phyloP scores from a whole-genome alignment of 148 eudicot species.

The Suaeda aralocaspica region DNA sequence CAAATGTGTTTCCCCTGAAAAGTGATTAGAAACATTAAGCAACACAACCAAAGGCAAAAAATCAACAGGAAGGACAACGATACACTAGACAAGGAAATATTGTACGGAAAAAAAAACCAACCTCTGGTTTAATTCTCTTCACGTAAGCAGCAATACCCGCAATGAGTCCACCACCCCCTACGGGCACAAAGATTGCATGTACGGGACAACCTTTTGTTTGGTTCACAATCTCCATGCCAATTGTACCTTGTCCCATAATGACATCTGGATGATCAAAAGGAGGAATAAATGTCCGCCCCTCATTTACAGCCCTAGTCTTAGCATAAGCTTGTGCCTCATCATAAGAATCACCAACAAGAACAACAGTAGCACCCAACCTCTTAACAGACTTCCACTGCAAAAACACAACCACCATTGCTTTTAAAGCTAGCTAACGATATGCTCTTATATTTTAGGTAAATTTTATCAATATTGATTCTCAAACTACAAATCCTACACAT shows the following conservation, averaged over 20 bases:
- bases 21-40: background rate
- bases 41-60: too few relatives aligned
- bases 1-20: too few relatives aligned
- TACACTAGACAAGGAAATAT: background rate
- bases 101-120: conserved; percentile 22
- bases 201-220: conserved; percentile 59
- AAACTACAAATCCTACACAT: too few relatives aligned
- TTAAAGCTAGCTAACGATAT: too few relatives aligned
- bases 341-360: conserved; percentile 86
- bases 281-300: conserved; percentile 83
- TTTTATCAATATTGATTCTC: too few relatives aligned
- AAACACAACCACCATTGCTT: conserved; percentile 2
- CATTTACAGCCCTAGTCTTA: conserved; percentile 55
- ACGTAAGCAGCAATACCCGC: conserved; percentile 97
- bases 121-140: conserved; percentile 88
- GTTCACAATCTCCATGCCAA: conserved; percentile 92
- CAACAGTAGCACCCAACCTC: conserved; percentile 90
- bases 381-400: conserved; percentile 88
- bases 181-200: conserved; percentile 92
- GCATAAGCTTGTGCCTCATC: conserved; percentile 97
- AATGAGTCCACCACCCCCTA: conserved; percentile 96
- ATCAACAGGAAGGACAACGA: background rate
- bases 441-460: too few relatives aligned
- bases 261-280: conserved; percentile 97
- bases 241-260: conserved; percentile 87